A percentile compares a stretch with the other conserved stretches of the same genome.
Conservation (phyloP, 1,284 basidiomycete genomes). For the Cutaneotrichosporon mucoides region DNA sequence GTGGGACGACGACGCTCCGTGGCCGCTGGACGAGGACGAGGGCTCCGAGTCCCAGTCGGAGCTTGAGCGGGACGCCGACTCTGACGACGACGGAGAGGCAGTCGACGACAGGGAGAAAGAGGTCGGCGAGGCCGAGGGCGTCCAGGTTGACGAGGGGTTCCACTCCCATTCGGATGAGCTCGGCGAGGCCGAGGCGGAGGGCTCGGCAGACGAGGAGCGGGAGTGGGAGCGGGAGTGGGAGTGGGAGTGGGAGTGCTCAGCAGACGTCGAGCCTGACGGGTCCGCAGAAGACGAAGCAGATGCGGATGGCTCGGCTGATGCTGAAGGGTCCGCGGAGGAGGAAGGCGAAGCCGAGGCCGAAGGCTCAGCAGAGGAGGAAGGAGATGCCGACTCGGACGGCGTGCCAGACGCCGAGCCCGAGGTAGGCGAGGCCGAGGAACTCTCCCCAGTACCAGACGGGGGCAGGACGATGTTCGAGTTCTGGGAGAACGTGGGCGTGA, state of each 20-base stretch:
- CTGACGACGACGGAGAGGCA: constrained; percentile 32
- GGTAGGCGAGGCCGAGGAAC: background rate
- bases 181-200: constrained; percentile 4
- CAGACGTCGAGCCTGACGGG: too few relatives aligned
- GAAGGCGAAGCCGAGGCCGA: constrained; percentile 5
- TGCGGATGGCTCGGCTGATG: too few relatives aligned
- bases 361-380: background rate
- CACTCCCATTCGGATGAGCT: background rate
- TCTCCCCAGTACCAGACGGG: constrained; percentile 3
- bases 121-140: background rate
- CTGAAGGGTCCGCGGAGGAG: too few relatives aligned
- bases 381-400: background rate
- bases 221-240: background rate
- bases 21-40: too few relatives aligned
- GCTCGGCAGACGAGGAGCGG: constrained; percentile 10
- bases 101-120: constrained; percentile 14
- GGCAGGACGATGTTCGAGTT: constrained; percentile 2
- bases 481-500: constrained; percentile 2
- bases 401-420: constrained; percentile 2
- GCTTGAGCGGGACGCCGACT: constrained; percentile 8
- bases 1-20: constrained; percentile 3
- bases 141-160: background rate
- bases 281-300: too few relatives aligned
- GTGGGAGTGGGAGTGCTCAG: background rate
- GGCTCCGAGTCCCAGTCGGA: too few relatives aligned